A percentile compares a stretch with the other conserved stretches of the same genome.
Evolutionary conservation across 116 monocot species (phyloP).

Genomic region (Phalaenopsis hybrid): DNA sequence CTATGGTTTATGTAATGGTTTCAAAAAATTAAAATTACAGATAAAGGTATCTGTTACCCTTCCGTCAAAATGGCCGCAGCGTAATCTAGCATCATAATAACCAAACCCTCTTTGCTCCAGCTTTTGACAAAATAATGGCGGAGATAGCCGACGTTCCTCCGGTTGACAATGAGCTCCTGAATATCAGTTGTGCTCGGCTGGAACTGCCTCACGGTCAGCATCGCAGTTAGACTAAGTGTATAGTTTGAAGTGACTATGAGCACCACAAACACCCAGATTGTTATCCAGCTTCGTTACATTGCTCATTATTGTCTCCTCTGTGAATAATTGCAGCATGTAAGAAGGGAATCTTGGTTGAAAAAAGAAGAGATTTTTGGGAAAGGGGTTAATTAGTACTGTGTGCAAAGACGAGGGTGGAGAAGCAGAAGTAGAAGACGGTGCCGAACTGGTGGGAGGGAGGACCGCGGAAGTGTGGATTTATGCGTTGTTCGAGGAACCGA

Average conservation of each 20-base stretch:
- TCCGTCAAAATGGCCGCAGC: too few species aligned
- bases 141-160: slow-evolving; percentile 26
- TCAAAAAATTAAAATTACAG: too few species aligned
- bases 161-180: slow-evolving; percentile 18
- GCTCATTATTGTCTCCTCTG: slow-evolving; percentile 43
- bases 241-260: slow-evolving; percentile 53
- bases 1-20: too few species aligned
- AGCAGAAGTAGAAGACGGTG: slow-evolving; percentile 53
- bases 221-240: slow-evolving; percentile 56
- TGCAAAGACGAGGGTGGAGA: slow-evolving; percentile 46
- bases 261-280: slow-evolving; percentile 64
- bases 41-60: too few species aligned
- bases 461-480: slow-evolving; percentile 41
- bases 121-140: slow-evolving; percentile 26
- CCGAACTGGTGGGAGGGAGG: slow-evolving; percentile 26
- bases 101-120: slow-evolving; percentile 20
- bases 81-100: too few species aligned
- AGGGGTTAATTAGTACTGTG: slow-evolving; percentile 21
- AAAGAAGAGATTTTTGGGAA: not conserved
- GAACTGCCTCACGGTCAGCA: slow-evolving; percentile 59
- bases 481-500: slow-evolving; percentile 52
- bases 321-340: too few species aligned
- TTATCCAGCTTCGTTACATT: slow-evolving; percentile 40
- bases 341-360: too few species aligned
- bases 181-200: slow-evolving; percentile 30